Evolutionary conservation across 2,329 filamentous ascomycete species (phyloP), one percentile per base, ranked within the genome.

Genomic region (Blastomyces silverae): DNA sequence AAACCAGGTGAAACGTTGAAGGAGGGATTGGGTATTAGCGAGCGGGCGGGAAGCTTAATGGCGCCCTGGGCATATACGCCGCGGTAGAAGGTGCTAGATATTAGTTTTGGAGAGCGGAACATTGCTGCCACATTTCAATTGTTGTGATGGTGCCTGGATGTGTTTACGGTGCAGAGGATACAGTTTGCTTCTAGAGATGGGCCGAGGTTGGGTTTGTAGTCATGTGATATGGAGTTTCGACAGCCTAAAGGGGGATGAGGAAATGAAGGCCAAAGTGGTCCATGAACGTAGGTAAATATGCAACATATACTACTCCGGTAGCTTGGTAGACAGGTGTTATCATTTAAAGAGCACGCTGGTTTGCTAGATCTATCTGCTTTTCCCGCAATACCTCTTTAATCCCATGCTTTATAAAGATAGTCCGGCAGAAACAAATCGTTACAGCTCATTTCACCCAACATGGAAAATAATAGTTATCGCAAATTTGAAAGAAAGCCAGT

Each of bases 81-180:
- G 11, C 58, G 6, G n/a, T 44, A n/a, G 58, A 61, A 28, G 25
- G 28, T 7, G 17, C 10, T 31, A 10, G 44, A 31, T 53, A 62
- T 52, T 34, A 28, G 15, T n/a, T 28, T 44, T 52, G 48, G 62
- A 56, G 62, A 39, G 39, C 52, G 62, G 28, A 63, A 48, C 62
- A 63, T 63, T 63, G 52, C 52, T 55, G 61, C n/a, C n/a, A 10
- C 52, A 39, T 31, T 17, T 62, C 20, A 55, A 42, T 22, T 44
- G 11, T 31, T 31, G 17, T 20, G 31, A 20, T 31, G 44, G 3
- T 10, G 57, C n/a, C 6, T 34, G 20, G 31, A 58, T 60, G 39
- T 37, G 11, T 48, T 48, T 2, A 25, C 17, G n/a, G 15, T 6
- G n/a, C 2, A 3, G 42, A 22, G 20, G 6, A n/a, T 61, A 22